Conservation (phyloP, 257 asterid genomes). For the Mentha longifolia region DNA sequence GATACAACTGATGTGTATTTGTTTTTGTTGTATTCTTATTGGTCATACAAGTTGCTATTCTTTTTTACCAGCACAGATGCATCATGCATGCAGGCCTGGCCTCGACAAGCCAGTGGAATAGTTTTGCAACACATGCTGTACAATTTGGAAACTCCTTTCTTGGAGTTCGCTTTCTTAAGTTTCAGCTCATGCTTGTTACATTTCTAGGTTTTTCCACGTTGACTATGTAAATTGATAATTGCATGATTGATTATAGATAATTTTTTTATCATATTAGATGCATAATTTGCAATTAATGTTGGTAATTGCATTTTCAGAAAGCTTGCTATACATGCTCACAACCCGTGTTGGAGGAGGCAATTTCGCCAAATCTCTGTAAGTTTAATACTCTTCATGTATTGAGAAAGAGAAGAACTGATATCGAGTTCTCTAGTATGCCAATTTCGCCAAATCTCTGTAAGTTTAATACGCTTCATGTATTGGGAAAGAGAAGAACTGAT, state of each 20-base stretch:
- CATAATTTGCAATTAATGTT: conserved; percentile 24
- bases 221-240: neutral
- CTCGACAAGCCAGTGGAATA: neutral
- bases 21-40: too few species aligned
- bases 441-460: conserved; percentile 87
- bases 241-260: too few species aligned
- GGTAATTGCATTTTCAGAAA: conserved; percentile 67
- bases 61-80: conserved; percentile 1
- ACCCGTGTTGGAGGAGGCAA: conserved; percentile 60
- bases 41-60: neutral
- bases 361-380: conserved; percentile 91
- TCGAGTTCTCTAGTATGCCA: conserved; percentile 10
- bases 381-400: conserved; percentile 30
- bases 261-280: neutral
- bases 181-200: neutral
- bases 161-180: conserved; percentile 2
- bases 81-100: neutral
- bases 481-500: neutral
- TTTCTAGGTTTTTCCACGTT: neutral
- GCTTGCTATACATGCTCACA: conserved; percentile 84
- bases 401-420: neutral
- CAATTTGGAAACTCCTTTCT: neutral
- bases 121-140: neutral
- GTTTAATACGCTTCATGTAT: conserved; percentile 39
- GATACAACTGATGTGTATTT: too few species aligned